Evolutionary conservation across 2,329 filamentous ascomycete genomes (phyloP).

Genomic region (Penicillium sp.): DNA sequence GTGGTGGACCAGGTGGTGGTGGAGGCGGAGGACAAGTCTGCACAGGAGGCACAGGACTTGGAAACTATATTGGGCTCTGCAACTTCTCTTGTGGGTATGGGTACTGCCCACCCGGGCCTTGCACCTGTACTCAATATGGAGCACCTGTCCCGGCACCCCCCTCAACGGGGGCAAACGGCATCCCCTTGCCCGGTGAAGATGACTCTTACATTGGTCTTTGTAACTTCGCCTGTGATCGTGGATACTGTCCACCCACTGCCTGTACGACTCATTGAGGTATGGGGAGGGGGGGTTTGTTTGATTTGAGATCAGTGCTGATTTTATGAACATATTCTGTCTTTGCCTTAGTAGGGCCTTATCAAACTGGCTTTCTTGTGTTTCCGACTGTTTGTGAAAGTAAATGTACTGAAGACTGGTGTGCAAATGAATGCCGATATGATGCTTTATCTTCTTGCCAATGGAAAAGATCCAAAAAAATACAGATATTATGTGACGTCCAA

Average conservation of each 20-base stretch:
- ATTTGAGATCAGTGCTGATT: neutral
- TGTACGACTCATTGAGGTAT: neutral
- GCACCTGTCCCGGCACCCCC: conserved; percentile 24
- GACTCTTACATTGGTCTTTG: conserved; percentile 48
- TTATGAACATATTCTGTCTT: neutral
- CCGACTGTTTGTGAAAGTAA: neutral
- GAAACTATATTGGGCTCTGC: conserved; percentile 32
- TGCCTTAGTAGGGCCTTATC: neutral
- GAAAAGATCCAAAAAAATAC: neutral
- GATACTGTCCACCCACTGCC: conserved; percentile 3
- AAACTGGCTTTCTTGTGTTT: neutral
- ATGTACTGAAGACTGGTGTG: neutral
- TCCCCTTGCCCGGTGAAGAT: conserved; percentile 23
- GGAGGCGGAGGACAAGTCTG: conserved; percentile 12
- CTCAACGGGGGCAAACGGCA: conserved; percentile 19
- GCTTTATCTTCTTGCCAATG: neutral
- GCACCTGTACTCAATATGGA: conserved; percentile 30
- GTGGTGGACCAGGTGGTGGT: neutral
- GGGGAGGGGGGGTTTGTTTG: neutral
- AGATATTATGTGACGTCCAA: neutral
- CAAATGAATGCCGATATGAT: neutral
- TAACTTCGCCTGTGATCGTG: conserved; percentile 35
- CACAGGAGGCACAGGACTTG: conserved; percentile 28
- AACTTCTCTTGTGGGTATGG: conserved; percentile 32
- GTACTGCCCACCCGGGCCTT: conserved; percentile 33